These are phyloP conservation scores for Golubevia sp. DNA, from an alignment of 1,284 basidiomycete genomes.

Conservation along the genomic window DNA sequence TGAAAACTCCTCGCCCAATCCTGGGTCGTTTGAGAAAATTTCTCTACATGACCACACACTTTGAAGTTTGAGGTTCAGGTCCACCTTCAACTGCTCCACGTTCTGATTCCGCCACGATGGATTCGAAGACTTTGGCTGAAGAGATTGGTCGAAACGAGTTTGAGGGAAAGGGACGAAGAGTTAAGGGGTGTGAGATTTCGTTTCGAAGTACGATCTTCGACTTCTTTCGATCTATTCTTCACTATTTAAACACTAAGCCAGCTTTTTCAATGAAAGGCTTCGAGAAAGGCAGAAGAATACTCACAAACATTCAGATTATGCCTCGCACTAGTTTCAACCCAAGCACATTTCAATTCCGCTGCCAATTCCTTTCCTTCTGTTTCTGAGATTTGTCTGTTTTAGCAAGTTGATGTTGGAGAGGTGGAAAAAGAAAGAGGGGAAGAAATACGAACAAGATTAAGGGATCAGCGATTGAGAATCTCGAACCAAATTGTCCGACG, in stretches of 20 bases:
- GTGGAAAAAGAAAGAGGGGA: background rate
- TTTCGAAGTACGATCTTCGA: too few relatives aligned
- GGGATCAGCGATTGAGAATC: constrained; percentile 1
- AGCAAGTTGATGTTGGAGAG: too few relatives aligned
- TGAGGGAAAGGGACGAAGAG: too few relatives aligned
- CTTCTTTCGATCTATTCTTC: too few relatives aligned
- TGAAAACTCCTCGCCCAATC: too few relatives aligned
- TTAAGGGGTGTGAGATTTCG: too few relatives aligned
- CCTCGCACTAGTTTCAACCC: constrained; percentile 54
- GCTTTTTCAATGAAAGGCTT: constrained; percentile 1
- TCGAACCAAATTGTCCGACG: background rate
- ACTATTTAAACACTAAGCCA: too few relatives aligned
- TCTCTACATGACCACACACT: constrained; percentile 49
- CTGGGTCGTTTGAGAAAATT: too few relatives aligned
- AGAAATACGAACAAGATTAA: background rate
- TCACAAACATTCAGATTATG: constrained; percentile 55
- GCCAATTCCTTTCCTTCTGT: constrained; percentile 56
- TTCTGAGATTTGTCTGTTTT: constrained; percentile 54
- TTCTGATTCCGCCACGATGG: constrained; percentile 54
- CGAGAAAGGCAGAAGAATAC: too few relatives aligned
- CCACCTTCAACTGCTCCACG: constrained; percentile 37
- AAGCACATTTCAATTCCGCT: constrained; percentile 43
- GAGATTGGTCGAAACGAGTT: background rate
- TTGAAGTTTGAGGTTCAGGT: constrained; percentile 46
- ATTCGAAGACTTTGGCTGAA: constrained; percentile 52